Evolutionary conservation across 192 early-diverging fungal genomes (phyloP).

Genomic region (Martensiomyces pterosporus): DNA sequence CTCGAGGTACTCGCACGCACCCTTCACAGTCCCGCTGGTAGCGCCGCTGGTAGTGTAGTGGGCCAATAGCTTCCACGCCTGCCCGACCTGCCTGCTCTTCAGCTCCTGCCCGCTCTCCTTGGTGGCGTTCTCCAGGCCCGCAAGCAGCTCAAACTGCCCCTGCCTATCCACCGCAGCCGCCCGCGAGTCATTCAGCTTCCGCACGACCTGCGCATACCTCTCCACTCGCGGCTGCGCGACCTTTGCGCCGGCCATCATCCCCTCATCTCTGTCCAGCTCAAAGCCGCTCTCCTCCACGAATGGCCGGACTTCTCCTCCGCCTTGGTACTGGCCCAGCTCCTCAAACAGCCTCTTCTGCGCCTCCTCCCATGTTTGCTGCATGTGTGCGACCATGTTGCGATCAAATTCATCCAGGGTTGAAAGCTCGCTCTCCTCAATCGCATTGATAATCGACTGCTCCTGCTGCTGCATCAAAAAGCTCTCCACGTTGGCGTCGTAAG

Average conservation of each 20-base stretch:
- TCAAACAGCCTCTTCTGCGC: constrained; percentile 72
- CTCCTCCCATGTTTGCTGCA: constrained; percentile 70
- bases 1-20: constrained; percentile 48
- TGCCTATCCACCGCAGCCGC: constrained; percentile 3
- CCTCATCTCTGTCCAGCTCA: constrained; percentile 2
- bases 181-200: constrained; percentile 33
- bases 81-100: constrained; percentile 43
- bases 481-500: constrained; percentile 82
- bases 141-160: constrained; percentile 30
- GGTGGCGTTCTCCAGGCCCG: constrained; percentile 29
- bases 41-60: constrained; percentile 3
- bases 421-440: constrained; percentile 67
- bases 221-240: constrained; percentile 30
- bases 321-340: constrained; percentile 71
- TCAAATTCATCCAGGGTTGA: constrained; percentile 67
- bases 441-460: constrained; percentile 69
- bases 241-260: constrained; percentile 1
- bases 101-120: constrained; percentile 34
- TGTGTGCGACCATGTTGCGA: constrained; percentile 50
- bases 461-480: constrained; percentile 68
- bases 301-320: background rate
- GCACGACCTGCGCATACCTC: constrained; percentile 35
- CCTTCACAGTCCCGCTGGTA: constrained; percentile 3
- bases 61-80: constrained; percentile 31
- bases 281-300: constrained; percentile 1